Base-by-base conservation (phyloP, 306 rosid genomes). In the Dryas alaskensis region DNA sequence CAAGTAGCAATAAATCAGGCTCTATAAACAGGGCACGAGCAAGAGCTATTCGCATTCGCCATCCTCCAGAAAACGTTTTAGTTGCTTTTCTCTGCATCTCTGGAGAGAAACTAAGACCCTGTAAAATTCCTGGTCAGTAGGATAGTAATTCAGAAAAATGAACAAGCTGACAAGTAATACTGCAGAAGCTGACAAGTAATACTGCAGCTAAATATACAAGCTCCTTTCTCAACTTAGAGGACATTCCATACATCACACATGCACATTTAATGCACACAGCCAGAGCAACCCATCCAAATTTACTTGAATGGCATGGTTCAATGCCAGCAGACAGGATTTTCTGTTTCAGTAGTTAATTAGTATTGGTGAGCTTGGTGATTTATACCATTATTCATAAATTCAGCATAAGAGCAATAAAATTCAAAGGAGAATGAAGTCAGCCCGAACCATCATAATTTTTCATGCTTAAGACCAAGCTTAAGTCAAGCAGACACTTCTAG, bases 31-130 rank as follows among this genome's bases (percentile, higher is more conserved):
- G 79, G 60, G 99, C 98, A 80, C 99, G 95, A 14, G 99, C 99
- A 81, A 94, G 97, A 68, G 99, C 99, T 84, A 94, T 94, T 58
- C 99, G 88, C 99, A 94, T 94, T 82, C 97, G 78, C 99, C 99
- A 94, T 73, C 99, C 99, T 76, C 99, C 99, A 75, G 99, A 94
- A 82, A 94, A 94, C 4, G 95, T 73, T 82, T 94, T 94, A 45
- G 99, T 94, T 57, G 99, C 84, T 67, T 80, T 88, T 81, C 72
- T 84, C 83, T 92, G 97, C 99, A 94, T 94, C 73, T 94, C 99
- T 40, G 93, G 69, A 64, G 98, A 31, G 87, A 94, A 94, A 85
- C 99, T 94, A 72, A 94, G 84, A 79, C 99, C 99, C 99, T 94
- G 89, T 63, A 83, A 77, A 76, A 14, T 53, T 67, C 13, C 47